Evolutionary conservation across 2,329 filamentous ascomycete genomes (phyloP).

Genomic region (Ilyonectria sp.): DNA sequence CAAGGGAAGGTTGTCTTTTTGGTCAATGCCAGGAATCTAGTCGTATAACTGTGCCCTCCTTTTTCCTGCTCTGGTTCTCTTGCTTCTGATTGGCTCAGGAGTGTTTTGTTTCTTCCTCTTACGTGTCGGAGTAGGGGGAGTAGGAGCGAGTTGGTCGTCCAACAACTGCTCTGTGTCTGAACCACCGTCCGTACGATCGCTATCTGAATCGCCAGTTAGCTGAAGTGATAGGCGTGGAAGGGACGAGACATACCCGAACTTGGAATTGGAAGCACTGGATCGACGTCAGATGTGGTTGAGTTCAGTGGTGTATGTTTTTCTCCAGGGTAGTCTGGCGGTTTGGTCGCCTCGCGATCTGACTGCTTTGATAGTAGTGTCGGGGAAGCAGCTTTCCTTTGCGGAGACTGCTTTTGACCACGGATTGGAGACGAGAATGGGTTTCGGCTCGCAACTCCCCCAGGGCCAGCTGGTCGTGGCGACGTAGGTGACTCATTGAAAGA

Average conservation of each 20-base stretch:
- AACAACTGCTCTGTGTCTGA: neutral
- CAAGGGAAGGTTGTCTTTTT: conserved; percentile 1
- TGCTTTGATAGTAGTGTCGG: neutral
- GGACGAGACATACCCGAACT: neutral
- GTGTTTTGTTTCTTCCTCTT: neutral
- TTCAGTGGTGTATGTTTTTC: neutral
- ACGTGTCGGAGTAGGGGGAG: neutral
- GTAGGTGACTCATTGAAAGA: too few species aligned
- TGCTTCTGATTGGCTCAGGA: neutral
- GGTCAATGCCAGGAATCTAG: neutral
- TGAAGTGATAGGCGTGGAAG: neutral
- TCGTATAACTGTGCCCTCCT: neutral
- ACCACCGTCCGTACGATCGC: neutral
- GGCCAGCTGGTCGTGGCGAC: too few species aligned
- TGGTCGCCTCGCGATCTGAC: neutral
- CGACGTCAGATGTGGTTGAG: neutral
- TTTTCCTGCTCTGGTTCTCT: neutral
- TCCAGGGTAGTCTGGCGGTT: neutral
- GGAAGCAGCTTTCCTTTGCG: neutral
- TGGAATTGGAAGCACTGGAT: neutral
- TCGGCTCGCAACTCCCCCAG: neutral
- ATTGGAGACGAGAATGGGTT: neutral
- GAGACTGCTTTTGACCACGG: neutral
- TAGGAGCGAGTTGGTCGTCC: neutral
- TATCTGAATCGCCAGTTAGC: neutral